A percentile compares a stretch with the other conserved stretches of the same genome.
These are phyloP conservation scores for Penicillium sp. DNA, from an alignment of 2,329 filamentous ascomycete genomes.

Conservation along the genomic window DNA sequence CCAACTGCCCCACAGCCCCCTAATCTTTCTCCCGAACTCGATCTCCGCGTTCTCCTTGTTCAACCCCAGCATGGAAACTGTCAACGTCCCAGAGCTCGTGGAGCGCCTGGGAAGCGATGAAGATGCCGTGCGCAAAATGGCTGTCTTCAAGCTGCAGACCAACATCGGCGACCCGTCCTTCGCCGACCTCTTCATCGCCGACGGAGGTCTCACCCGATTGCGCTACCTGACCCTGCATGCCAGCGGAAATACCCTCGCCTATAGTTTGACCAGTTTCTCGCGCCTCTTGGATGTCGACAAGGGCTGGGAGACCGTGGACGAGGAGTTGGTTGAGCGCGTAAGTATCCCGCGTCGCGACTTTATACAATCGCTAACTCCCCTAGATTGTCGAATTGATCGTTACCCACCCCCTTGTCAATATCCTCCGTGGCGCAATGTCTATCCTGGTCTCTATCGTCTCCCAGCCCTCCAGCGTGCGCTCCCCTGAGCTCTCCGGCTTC, in stretches of 20 bases:
- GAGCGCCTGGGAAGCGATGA: constrained; percentile 64
- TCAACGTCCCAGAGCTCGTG: constrained; percentile 60
- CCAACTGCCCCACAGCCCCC: constrained; percentile 18
- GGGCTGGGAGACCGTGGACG: constrained; percentile 76
- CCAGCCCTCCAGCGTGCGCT: constrained; percentile 67
- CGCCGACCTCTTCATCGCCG: constrained; percentile 91
- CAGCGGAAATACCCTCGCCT: constrained; percentile 91
- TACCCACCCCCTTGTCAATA: constrained; percentile 94
- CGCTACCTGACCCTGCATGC: constrained; percentile 81
- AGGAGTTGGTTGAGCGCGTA: constrained; percentile 61
- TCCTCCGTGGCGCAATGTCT: constrained; percentile 93
- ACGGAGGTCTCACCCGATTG: constrained; percentile 79
- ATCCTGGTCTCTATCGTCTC: constrained; percentile 92
- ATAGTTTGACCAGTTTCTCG: constrained; percentile 86
- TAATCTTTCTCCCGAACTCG: constrained; percentile 7
- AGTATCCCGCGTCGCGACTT: constrained; percentile 21
- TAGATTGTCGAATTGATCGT: constrained; percentile 89
- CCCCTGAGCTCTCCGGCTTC: constrained; percentile 76
- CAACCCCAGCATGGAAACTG: constrained; percentile 51
- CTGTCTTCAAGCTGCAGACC: constrained; percentile 94
- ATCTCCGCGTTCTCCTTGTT: not conserved
- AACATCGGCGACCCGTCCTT: constrained; percentile 96
- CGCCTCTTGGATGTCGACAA: constrained; percentile 93
- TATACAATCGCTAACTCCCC: not conserved
- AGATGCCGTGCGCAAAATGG: constrained; percentile 96